A percentile compares a stretch with the other conserved stretches of the same genome.
Conservation (phyloP, 2,329 filamentous ascomycete genomes). For the Lasiodiplodia sp. region DNA sequence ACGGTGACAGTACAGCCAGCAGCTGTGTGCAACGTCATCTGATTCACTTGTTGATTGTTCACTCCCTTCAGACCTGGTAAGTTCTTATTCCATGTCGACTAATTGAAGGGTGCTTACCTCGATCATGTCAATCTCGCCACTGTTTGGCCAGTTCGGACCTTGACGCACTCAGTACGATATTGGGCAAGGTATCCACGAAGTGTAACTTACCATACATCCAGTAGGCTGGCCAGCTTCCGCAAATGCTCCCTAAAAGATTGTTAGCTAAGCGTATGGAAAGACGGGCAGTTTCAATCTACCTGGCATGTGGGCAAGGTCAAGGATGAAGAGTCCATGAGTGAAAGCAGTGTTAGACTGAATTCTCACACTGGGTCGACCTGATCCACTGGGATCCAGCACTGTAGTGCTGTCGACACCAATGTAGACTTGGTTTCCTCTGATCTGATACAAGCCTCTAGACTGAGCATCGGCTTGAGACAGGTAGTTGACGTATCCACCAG, state of each 20-base stretch:
- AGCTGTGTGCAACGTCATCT: constrained; percentile 48
- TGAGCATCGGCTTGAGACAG: constrained; percentile 44
- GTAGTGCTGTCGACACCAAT: constrained; percentile 48
- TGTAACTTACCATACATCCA: constrained; percentile 32
- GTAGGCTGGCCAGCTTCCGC: constrained; percentile 51
- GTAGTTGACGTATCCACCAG: constrained; percentile 49
- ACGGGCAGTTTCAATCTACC: constrained; percentile 34
- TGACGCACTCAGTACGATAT: constrained; percentile 36
- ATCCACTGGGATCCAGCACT: constrained; percentile 41
- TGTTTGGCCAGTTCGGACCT: constrained; percentile 49
- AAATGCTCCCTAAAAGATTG: constrained; percentile 32
- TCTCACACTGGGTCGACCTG: constrained; percentile 46
- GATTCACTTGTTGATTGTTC: constrained; percentile 45
- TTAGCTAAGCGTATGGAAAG: neutral
- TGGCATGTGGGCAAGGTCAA: constrained; percentile 50
- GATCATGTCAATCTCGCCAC: constrained; percentile 45
- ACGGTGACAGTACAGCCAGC: constrained; percentile 43
- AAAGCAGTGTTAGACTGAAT: constrained; percentile 47
- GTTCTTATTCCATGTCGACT: neutral
- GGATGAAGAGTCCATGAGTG: constrained; percentile 48
- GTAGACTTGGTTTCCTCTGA: constrained; percentile 45
- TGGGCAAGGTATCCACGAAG: neutral
- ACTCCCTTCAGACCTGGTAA: constrained; percentile 46
- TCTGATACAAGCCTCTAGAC: constrained; percentile 42
- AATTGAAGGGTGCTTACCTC: constrained; percentile 18